phyloP scores from a whole-genome alignment of 345 rosid species.

The Murraya koenigii region DNA sequence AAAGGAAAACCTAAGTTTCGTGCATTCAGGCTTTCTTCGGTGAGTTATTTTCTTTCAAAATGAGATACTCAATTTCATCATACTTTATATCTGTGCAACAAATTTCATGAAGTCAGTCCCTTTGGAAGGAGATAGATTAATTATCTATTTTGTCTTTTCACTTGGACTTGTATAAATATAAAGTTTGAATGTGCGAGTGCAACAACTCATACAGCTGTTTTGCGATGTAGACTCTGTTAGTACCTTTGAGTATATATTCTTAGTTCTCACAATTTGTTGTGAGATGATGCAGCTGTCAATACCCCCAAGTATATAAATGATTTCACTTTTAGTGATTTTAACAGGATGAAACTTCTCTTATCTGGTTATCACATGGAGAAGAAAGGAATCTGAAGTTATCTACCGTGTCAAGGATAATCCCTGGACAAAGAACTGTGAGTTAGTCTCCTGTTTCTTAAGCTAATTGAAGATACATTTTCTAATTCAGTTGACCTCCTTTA shows the following conservation, averaged over 20 bases:
- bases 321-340: slow-evolving; percentile 43
- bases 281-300: slow-evolving; percentile 2
- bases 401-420: slow-evolving; percentile 58
- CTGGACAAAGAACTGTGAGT: slow-evolving; percentile 98
- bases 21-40: slow-evolving; percentile 64
- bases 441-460: slow-evolving; percentile 5
- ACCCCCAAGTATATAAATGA: slow-evolving; percentile 30
- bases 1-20: slow-evolving; percentile 95
- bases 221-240: not conserved
- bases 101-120: not conserved
- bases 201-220: not conserved
- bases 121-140: not conserved
- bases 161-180: not conserved
- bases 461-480: not conserved
- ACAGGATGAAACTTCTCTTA: slow-evolving; percentile 84
- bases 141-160: not conserved
- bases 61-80: not conserved
- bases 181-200: not conserved
- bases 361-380: slow-evolving; percentile 83
- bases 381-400: slow-evolving; percentile 68
- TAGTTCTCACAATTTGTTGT: not conserved
- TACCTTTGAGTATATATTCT: not conserved
- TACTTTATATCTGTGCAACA: not conserved
- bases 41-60: slow-evolving; percentile 32
- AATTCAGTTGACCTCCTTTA: slow-evolving; percentile 14